Evolutionary conservation across 2,329 filamentous ascomycete species (phyloP).

Genomic region (Colletotrichum navitas): DNA sequence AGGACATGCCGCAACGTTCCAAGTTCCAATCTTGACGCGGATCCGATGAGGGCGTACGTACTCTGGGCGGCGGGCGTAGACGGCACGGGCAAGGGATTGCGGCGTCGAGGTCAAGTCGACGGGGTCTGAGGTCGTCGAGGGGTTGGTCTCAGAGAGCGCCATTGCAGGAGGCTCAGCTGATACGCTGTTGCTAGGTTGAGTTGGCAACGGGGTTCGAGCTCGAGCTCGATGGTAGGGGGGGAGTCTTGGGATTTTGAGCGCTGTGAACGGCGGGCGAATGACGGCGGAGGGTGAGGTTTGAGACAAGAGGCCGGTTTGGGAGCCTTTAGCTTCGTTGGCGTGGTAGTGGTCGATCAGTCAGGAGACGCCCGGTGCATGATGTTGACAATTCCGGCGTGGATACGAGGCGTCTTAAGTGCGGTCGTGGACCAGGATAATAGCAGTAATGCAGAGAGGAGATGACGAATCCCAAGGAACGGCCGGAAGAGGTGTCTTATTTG

Average conservation of each 20-base stretch:
- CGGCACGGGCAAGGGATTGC: constrained; percentile 71
- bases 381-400: constrained; percentile 29
- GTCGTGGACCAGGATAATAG: constrained; percentile 31
- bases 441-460: constrained; percentile 20
- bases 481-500: background rate
- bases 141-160: constrained; percentile 27
- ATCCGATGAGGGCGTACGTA: constrained; percentile 82
- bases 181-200: constrained; percentile 4
- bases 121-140: constrained; percentile 55
- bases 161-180: constrained; percentile 24
- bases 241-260: constrained; percentile 8
- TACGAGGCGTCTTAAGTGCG: constrained; percentile 31
- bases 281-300: background rate
- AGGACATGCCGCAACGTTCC: constrained; percentile 91
- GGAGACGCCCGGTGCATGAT: constrained; percentile 40
- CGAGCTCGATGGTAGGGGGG: background rate
- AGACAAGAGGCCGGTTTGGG: constrained; percentile 15
- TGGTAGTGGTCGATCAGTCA: constrained; percentile 30
- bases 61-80: constrained; percentile 81
- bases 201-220: background rate
- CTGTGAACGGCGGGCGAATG: background rate
- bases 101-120: constrained; percentile 61
- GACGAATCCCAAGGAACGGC: background rate
- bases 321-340: constrained; percentile 1
- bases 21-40: constrained; percentile 90